These are phyloP conservation scores for Pezicula neosporulosa DNA, from an alignment of 2,329 filamentous ascomycete species.

Conservation along the genomic window DNA sequence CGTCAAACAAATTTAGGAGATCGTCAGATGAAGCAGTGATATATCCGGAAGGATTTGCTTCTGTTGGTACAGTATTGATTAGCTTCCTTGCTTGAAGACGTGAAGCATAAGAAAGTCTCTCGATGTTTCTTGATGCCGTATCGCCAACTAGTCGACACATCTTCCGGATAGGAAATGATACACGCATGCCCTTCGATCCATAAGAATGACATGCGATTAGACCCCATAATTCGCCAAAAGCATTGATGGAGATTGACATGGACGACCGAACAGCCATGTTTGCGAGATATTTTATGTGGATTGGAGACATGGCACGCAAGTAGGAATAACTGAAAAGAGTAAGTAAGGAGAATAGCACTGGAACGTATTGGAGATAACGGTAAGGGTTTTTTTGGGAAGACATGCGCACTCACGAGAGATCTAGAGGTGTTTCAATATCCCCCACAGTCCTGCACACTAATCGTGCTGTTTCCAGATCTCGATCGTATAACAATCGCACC, in stretches of 20 bases:
- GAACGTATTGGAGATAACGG: too few relatives aligned
- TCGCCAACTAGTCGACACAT: conserved; percentile 89
- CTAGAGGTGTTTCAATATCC: conserved; percentile 71
- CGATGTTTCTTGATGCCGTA: conserved; percentile 81
- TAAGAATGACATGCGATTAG: conserved; percentile 85
- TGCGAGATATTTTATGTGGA: conserved; percentile 79
- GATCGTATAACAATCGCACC: conserved; percentile 81
- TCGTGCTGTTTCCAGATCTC: conserved; percentile 74
- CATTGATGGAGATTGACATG: conserved; percentile 92
- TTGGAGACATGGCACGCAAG: conserved; percentile 84
- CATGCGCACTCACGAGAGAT: conserved; percentile 45
- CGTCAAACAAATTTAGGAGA: conserved; percentile 77
- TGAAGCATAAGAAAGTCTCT: conserved; percentile 81
- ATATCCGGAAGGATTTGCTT: conserved; percentile 81
- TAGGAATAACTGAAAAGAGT: conserved; percentile 64
- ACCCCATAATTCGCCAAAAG: conserved; percentile 83
- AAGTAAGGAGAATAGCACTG: background rate
- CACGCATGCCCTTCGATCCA: conserved; percentile 75
- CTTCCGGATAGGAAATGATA: conserved; percentile 86
- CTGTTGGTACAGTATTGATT: conserved; percentile 79
- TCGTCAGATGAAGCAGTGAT: conserved; percentile 89
- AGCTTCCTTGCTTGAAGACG: conserved; percentile 81
- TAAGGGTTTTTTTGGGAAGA: too few relatives aligned
- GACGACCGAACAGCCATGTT: conserved; percentile 93
- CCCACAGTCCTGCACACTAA: conserved; percentile 75